Percentiles rank a stretch among this genome's conserved stretches.
phyloP scores from a whole-genome alignment of 2,329 filamentous ascomycete genomes.

The Pestalotiopsis sp. region DNA sequence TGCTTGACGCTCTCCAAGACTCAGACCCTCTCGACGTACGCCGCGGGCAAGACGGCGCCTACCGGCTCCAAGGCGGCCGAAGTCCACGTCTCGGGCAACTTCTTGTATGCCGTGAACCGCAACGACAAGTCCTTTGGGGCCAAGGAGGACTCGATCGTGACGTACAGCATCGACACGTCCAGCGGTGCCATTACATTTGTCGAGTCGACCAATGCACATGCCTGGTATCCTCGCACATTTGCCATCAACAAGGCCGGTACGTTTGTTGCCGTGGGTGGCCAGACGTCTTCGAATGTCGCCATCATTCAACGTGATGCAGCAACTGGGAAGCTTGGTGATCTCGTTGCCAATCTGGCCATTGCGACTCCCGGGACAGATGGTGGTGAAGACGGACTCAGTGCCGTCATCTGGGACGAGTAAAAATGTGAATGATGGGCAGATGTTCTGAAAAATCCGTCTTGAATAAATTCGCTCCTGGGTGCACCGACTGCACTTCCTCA shows the following conservation, averaged over 20 bases:
- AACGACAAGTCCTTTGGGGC: conserved; percentile 18
- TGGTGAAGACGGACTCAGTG: conserved; percentile 18
- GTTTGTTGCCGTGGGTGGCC: conserved; percentile 16
- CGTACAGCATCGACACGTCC: conserved; percentile 10
- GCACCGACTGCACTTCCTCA: too few species aligned
- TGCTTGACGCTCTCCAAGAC: conserved; percentile 50
- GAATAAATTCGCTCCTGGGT: neutral
- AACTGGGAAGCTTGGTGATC: conserved; percentile 13
- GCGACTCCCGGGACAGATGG: conserved; percentile 16
- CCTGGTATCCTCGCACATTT: conserved; percentile 16
- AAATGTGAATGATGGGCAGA: neutral
- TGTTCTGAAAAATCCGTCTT: neutral
- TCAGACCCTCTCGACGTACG: conserved; percentile 49
- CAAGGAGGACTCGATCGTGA: conserved; percentile 16
- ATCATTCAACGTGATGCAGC: conserved; percentile 12
- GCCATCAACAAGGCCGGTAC: conserved; percentile 17
- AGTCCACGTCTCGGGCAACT: conserved; percentile 50
- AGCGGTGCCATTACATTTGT: conserved; percentile 10
- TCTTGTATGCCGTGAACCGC: conserved; percentile 15
- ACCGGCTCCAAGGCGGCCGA: conserved; percentile 56
- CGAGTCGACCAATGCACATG: conserved; percentile 13
- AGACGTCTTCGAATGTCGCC: conserved; percentile 18
- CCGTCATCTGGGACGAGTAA: conserved; percentile 19
- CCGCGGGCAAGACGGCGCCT: conserved; percentile 41
- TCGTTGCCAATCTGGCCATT: conserved; percentile 17